Evolutionary conservation across 352 stramenopile genomes (phyloP), one percentile per base, ranked within the genome.

Genomic region (Phytophthora quininea): DNA sequence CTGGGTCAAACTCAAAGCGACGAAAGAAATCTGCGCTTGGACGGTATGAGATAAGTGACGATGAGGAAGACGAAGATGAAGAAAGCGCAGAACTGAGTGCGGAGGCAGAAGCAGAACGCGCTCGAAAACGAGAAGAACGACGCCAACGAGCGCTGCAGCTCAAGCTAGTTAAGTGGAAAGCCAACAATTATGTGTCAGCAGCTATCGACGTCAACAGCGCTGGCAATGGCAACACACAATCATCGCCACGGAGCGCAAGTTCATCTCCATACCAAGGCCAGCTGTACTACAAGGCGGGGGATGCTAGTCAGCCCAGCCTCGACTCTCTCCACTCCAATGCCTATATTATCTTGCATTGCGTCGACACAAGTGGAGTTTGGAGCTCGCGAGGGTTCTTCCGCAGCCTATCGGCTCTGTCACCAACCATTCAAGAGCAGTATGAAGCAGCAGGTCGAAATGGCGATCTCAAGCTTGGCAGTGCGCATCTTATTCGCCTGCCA

Each of bases 291-390:
- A 74, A 77, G 5, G 71, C 84, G 10, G 86, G 83, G 4, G 83
- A 92, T 49, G 86, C 86, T 14, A 90, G 81, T 35, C 76, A 69
- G 2, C 84, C 84, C 10, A 64, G 58, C 33, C 11, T 68, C 4
- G 62, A 50, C 12, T 57, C 45, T 24, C 51, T 84, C 8, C 61
- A 40, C 2, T 64, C 47, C 1, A 69, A 46, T 3, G 63, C 69
- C 5, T 61, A 72, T 31, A 82, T 93, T 58, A 79, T 92, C 54
- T 76, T 90, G n/a, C 86, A 93, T 31, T 93, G 83, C 48, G 83
- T 92, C 32, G 82, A 93, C 46, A 93, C 77, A 10, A 92, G 83
- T 51, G 86, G 86, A 27, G 75, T 84, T 27, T 93, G 86, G 86
- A 88, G 80, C 38, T 68, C 76, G 9, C 82, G 84, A 32, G 86